Percentiles rank a stretch among this genome's conserved stretches.
These are phyloP conservation scores for Priceomyces medius DNA, from an alignment of 805 yeast genomes.

Conservation along the genomic window DNA sequence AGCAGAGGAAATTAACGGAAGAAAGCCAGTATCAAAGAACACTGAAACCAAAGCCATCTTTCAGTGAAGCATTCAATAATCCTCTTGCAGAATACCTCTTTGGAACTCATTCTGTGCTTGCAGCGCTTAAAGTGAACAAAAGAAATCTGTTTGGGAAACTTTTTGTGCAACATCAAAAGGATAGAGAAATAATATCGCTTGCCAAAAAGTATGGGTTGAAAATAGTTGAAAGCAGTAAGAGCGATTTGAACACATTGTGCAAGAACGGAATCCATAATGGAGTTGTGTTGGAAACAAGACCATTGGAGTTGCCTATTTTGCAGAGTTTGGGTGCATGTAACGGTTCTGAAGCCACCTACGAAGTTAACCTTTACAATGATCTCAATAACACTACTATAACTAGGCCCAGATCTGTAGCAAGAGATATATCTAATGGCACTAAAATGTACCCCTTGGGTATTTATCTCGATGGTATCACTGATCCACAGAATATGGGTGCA, in stretches of 20 bases:
- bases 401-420: slow-evolving; percentile 15
- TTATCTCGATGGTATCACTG: slow-evolving; percentile 75
- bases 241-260: slow-evolving; percentile 59
- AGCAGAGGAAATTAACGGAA: slow-evolving; percentile 19
- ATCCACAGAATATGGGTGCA: slow-evolving; percentile 88
- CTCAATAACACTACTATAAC: slow-evolving; percentile 13
- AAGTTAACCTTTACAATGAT: slow-evolving; percentile 17
- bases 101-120: slow-evolving; percentile 73
- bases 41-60: background rate
- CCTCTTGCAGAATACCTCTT: slow-evolving; percentile 67
- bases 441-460: slow-evolving; percentile 61
- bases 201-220: slow-evolving; percentile 46
- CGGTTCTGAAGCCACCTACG: slow-evolving; percentile 18
- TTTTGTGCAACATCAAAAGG: slow-evolving; percentile 43
- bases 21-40: slow-evolving; percentile 5
- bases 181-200: slow-evolving; percentile 42
- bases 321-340: slow-evolving; percentile 26
- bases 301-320: slow-evolving; percentile 37
- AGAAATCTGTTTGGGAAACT: slow-evolving; percentile 55
- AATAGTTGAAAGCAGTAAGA: slow-evolving; percentile 39
- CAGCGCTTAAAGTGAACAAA: slow-evolving; percentile 60
- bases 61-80: slow-evolving; percentile 20
- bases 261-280: slow-evolving; percentile 80
- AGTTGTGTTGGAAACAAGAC: slow-evolving; percentile 65
- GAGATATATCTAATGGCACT: slow-evolving; percentile 10